Conservation (phyloP, 495 filamentous ascomycete species). For the Cercophora newfieldiana region DNA sequence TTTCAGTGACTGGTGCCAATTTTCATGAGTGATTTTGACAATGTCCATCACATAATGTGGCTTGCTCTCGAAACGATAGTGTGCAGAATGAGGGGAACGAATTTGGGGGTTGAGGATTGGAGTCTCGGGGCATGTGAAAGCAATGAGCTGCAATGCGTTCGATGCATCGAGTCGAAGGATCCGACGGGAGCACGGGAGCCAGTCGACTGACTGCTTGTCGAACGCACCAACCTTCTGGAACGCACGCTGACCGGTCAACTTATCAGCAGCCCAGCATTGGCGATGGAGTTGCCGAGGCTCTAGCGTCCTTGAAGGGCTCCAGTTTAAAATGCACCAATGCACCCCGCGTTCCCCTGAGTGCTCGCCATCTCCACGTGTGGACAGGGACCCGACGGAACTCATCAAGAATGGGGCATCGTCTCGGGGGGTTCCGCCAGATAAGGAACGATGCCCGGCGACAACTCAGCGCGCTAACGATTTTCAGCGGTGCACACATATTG, state of each 20-base stretch:
- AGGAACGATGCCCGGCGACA: too few relatives aligned
- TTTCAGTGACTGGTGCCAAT: neutral
- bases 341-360: neutral
- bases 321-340: neutral
- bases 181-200: too few relatives aligned
- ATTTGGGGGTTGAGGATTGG: too few relatives aligned
- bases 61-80: too few relatives aligned
- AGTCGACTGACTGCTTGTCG: neutral
- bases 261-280: neutral
- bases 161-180: too few relatives aligned
- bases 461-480: too few relatives aligned
- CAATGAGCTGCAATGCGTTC: too few relatives aligned
- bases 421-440: neutral
- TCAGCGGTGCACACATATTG: neutral
- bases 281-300: neutral
- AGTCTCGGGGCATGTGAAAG: too few relatives aligned
- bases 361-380: neutral
- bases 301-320: neutral
- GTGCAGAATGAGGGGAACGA: too few relatives aligned
- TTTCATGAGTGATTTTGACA: too few relatives aligned
- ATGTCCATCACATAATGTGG: too few relatives aligned
- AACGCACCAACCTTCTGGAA: neutral
- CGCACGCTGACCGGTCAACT: neutral
- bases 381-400: neutral
- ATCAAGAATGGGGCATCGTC: neutral